Conservation (phyloP, 1,284 basidiomycete species). For the Malassezia brasiliensis region DNA sequence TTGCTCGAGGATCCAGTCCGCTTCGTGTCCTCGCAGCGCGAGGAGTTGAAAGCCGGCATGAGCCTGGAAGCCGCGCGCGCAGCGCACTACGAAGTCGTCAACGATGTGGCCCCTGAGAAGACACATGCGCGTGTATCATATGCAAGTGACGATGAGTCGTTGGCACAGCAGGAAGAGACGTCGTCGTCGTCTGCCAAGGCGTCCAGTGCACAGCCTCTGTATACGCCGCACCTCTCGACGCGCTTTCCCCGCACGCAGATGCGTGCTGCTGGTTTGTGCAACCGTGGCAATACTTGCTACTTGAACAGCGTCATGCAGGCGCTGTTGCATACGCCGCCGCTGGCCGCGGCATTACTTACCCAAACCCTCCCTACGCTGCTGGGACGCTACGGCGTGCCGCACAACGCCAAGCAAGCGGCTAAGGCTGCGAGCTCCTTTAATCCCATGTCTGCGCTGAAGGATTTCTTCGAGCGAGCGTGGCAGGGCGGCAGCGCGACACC, state of each 20-base stretch:
- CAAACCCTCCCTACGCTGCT: slow-evolving; percentile 54
- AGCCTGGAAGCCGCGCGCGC: slow-evolving; percentile 16
- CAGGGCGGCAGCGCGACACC: slow-evolving; percentile 22
- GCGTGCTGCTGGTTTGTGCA: slow-evolving; percentile 60
- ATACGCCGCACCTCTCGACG: slow-evolving; percentile 22
- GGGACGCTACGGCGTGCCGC: slow-evolving; percentile 30
- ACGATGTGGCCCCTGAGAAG: neutral
- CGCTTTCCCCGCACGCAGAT: slow-evolving; percentile 24
- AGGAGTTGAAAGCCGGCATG: slow-evolving; percentile 16
- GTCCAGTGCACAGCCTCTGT: neutral
- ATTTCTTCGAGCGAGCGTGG: slow-evolving; percentile 58
- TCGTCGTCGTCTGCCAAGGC: neutral
- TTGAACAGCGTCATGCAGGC: slow-evolving; percentile 91
- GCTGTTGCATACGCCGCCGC: slow-evolving; percentile 81
- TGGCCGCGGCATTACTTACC: slow-evolving; percentile 61
- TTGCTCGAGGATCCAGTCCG: slow-evolving; percentile 17
- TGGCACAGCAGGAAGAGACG: slow-evolving; percentile 18
- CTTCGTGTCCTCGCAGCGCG: slow-evolving; percentile 14
- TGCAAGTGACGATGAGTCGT: neutral
- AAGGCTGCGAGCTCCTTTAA: slow-evolving; percentile 53
- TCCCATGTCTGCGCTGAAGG: slow-evolving; percentile 30
- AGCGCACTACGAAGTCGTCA: slow-evolving; percentile 13
- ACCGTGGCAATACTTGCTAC: slow-evolving; percentile 95
- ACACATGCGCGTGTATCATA: neutral
- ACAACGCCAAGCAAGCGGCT: slow-evolving; percentile 17